phyloP scores from a whole-genome alignment of 192 early-diverging fungal species.

The Umbelopsis sp. region DNA sequence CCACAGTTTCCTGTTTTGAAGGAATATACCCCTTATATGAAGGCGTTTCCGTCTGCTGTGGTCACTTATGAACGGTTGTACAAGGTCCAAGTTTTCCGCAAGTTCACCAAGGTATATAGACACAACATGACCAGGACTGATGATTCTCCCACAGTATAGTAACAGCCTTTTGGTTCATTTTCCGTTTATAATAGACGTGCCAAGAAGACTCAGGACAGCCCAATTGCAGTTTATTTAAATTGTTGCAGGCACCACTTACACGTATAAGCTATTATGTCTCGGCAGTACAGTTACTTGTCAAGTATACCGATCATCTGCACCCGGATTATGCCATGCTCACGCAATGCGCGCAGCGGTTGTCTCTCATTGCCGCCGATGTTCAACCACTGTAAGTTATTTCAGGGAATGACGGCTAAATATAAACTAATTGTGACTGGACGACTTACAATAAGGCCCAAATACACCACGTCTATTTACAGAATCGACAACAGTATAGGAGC shows the following conservation, averaged over 20 bases:
- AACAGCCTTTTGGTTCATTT: no score
- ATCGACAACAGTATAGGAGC: background rate
- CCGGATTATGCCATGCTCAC: conserved; percentile 8
- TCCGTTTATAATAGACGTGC: background rate
- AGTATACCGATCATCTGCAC: conserved; percentile 19
- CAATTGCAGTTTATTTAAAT: background rate
- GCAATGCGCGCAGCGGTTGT: conserved; percentile 4
- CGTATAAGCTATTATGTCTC: conserved; percentile 12
- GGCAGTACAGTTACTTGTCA: background rate
- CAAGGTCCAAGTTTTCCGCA: conserved; percentile 17
- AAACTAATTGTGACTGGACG: no score
- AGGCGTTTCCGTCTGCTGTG: conserved; percentile 20
- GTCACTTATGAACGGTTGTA: conserved; percentile 17
- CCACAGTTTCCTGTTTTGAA: conserved; percentile 24
- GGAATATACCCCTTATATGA: conserved; percentile 24
- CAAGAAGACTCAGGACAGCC: conserved; percentile 1
- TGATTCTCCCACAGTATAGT: no score
- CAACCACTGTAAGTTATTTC: conserved; percentile 1
- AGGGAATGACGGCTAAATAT: no score
- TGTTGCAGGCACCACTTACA: conserved; percentile 3
- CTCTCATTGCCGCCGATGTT: conserved; percentile 10
- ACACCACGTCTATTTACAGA: background rate
- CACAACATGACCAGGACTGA: no score
- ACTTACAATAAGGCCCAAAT: no score
- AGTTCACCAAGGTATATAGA: conserved; percentile 17